Conservation (phyloP, 2,329 filamentous ascomycete genomes). For the Penicillium sp. region DNA sequence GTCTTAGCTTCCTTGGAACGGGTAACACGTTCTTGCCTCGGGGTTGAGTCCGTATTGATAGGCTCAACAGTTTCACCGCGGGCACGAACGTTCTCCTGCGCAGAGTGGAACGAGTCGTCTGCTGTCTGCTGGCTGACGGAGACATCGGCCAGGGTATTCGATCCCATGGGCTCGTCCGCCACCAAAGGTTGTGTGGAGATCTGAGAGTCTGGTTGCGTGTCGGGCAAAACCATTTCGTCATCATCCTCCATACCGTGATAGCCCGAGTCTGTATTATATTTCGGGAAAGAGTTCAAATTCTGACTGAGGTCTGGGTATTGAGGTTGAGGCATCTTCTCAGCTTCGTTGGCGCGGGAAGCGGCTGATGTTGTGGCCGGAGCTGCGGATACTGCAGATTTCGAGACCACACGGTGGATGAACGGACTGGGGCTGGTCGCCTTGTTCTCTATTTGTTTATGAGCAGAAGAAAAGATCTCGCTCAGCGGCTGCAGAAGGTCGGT, state of each 20-base stretch:
- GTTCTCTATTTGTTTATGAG: constrained; percentile 34
- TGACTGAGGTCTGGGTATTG: constrained; percentile 29
- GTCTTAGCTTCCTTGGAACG: constrained; percentile 2
- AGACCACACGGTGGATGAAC: constrained; percentile 33
- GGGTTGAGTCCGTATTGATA: constrained; percentile 27
- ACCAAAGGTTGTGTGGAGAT: constrained; percentile 33
- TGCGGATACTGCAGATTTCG: constrained; percentile 23
- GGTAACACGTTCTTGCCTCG: constrained; percentile 16
- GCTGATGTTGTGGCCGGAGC: constrained; percentile 12
- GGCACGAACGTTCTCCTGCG: constrained; percentile 36
- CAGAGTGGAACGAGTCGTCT: constrained; percentile 46
- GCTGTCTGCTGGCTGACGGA: constrained; percentile 37
- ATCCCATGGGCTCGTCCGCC: constrained; percentile 19
- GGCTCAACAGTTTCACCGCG: constrained; percentile 38
- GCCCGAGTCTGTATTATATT: constrained; percentile 44
- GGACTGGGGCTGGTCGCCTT: constrained; percentile 31
- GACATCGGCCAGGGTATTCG: constrained; percentile 18
- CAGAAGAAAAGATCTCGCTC: constrained; percentile 45
- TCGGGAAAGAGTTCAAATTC: constrained; percentile 37
- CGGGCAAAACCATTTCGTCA: constrained; percentile 36
- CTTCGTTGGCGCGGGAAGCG: constrained; percentile 17
- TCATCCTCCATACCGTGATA: constrained; percentile 45
- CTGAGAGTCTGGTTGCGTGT: constrained; percentile 30
- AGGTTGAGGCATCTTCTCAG: constrained; percentile 22
- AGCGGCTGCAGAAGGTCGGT: constrained; percentile 36